Percentiles rank a stretch among this genome's conserved stretches.
These are phyloP conservation scores for Lentinus tigrinus DNA, from an alignment of 768 basidiomycete genomes.

Conservation along the genomic window DNA sequence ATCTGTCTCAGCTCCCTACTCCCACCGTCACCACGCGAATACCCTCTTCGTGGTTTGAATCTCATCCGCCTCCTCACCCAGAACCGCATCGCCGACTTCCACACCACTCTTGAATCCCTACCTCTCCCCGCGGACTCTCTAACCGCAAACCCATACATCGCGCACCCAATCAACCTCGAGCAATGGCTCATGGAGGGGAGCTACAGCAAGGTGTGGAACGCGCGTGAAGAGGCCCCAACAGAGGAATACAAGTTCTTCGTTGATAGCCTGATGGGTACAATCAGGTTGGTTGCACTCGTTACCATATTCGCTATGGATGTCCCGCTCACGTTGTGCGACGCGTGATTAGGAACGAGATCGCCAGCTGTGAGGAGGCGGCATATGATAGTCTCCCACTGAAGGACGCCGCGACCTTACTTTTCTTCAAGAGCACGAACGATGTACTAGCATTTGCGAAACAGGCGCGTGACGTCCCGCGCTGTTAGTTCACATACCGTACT, in stretches of 20 bases:
- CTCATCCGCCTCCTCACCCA: slow-evolving; percentile 93
- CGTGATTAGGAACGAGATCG: slow-evolving; percentile 83
- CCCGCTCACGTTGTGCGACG: neutral
- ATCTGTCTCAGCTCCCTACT: slow-evolving; percentile 53
- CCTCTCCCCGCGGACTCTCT: slow-evolving; percentile 68
- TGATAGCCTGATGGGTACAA: slow-evolving; percentile 90
- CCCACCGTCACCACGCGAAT: slow-evolving; percentile 83
- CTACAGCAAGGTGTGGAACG: slow-evolving; percentile 97
- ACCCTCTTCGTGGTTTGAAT: slow-evolving; percentile 86
- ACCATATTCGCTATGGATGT: slow-evolving; percentile 6
- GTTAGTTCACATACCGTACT: neutral
- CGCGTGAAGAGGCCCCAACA: slow-evolving; percentile 86
- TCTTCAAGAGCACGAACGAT: slow-evolving; percentile 83
- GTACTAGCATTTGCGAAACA: slow-evolving; percentile 78
- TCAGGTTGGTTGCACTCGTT: slow-evolving; percentile 58
- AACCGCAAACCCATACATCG: slow-evolving; percentile 67
- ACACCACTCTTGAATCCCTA: slow-evolving; percentile 92
- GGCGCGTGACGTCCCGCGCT: slow-evolving; percentile 41
- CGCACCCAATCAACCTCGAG: slow-evolving; percentile 89
- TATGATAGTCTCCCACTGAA: slow-evolving; percentile 89
- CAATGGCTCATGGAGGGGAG: slow-evolving; percentile 98
- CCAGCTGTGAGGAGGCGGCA: slow-evolving; percentile 92
- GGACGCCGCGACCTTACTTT: slow-evolving; percentile 87
- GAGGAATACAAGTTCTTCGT: slow-evolving; percentile 96
- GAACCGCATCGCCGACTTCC: slow-evolving; percentile 97